phyloP scores from a whole-genome alignment of 371 early-diverging fungal genomes.

The Mortierella sp. region DNA sequence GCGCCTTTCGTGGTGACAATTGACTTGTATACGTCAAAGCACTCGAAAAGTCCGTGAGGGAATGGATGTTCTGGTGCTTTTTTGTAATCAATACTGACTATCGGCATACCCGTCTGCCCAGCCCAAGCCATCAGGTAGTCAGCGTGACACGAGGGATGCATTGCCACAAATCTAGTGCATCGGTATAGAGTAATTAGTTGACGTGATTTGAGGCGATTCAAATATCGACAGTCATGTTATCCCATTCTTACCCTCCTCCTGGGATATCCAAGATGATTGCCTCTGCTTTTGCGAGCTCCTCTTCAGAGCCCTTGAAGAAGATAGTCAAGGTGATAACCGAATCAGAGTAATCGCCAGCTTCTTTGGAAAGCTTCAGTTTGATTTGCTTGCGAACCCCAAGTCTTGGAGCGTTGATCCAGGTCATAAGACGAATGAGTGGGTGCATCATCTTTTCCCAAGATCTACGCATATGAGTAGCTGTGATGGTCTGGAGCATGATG shows the following conservation, averaged over 20 bases:
- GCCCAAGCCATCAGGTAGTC: conserved; percentile 81
- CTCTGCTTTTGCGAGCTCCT: conserved; percentile 48
- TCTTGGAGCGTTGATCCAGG: conserved; percentile 65
- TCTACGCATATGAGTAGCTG: conserved; percentile 88
- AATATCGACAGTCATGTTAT: neutral
- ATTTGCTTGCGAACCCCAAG: conserved; percentile 70
- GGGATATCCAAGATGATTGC: conserved; percentile 82
- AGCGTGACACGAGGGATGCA: conserved; percentile 84
- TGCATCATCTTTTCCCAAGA: conserved; percentile 92
- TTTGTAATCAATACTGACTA: conserved; percentile 90
- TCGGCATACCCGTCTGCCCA: conserved; percentile 70
- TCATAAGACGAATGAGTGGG: conserved; percentile 70
- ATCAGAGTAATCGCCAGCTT: conserved; percentile 38
- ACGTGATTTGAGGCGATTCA: neutral
- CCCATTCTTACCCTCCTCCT: conserved; percentile 77
- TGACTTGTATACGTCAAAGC: conserved; percentile 88
- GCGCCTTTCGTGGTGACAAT: conserved; percentile 76
- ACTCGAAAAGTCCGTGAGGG: conserved; percentile 93
- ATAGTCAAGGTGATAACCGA: conserved; percentile 39
- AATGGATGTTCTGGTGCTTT: conserved; percentile 97
- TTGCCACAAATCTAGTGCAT: conserved; percentile 67
- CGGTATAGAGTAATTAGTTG: neutral
- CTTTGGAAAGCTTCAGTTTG: conserved; percentile 62
- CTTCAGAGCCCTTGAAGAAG: conserved; percentile 55
- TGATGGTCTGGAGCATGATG: conserved; percentile 81